A percentile compares a stretch with the other conserved stretches of the same genome.
phyloP scores from a whole-genome alignment of 2,329 filamentous ascomycete species.

The Bimuria novae-zelandiae region DNA sequence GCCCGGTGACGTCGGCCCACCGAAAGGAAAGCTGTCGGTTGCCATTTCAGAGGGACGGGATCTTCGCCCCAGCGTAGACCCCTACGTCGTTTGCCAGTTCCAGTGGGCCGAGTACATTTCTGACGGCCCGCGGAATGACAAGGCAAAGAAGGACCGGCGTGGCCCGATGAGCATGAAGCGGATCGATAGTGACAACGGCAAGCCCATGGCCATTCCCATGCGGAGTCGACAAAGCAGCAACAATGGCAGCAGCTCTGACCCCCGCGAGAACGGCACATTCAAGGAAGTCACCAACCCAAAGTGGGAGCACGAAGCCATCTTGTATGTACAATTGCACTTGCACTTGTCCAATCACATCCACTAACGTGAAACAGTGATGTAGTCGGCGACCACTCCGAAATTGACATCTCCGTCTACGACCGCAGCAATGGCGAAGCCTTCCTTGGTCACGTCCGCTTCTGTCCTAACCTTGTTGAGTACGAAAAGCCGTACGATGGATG shows the following conservation, averaged over 20 bases:
- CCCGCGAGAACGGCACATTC: slow-evolving; percentile 58
- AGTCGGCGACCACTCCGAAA: slow-evolving; percentile 84
- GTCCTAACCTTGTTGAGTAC: slow-evolving; percentile 69
- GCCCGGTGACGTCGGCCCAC: slow-evolving; percentile 68
- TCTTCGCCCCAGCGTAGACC: slow-evolving; percentile 79
- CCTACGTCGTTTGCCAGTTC: slow-evolving; percentile 95
- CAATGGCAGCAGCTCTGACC: slow-evolving; percentile 73
- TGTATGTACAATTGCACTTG: slow-evolving; percentile 66
- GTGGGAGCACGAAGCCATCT: slow-evolving; percentile 94
- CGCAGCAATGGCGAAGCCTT: slow-evolving; percentile 84
- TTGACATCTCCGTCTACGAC: slow-evolving; percentile 94
- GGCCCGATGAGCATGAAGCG: slow-evolving; percentile 60
- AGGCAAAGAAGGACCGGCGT: slow-evolving; percentile 47
- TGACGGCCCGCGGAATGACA: slow-evolving; percentile 72
- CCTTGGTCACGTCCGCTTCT: slow-evolving; percentile 84
- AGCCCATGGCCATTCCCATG: slow-evolving; percentile 95
- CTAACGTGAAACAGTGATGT: slow-evolving; percentile 71
- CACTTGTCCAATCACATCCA: slow-evolving; percentile 1
- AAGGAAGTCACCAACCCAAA: slow-evolving; percentile 79
- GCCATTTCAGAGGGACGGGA: slow-evolving; percentile 86
- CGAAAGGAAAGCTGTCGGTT: slow-evolving; percentile 87
- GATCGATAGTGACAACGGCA: slow-evolving; percentile 79
- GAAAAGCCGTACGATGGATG: slow-evolving; percentile 78
- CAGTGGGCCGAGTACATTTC: slow-evolving; percentile 97
- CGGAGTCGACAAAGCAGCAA: slow-evolving; percentile 95